A percentile compares a stretch with the other conserved stretches of the same genome.
Evolutionary conservation across 2,329 filamentous ascomycete species (phyloP).

Genomic region (Stagonosporopsis vannaccii): DNA sequence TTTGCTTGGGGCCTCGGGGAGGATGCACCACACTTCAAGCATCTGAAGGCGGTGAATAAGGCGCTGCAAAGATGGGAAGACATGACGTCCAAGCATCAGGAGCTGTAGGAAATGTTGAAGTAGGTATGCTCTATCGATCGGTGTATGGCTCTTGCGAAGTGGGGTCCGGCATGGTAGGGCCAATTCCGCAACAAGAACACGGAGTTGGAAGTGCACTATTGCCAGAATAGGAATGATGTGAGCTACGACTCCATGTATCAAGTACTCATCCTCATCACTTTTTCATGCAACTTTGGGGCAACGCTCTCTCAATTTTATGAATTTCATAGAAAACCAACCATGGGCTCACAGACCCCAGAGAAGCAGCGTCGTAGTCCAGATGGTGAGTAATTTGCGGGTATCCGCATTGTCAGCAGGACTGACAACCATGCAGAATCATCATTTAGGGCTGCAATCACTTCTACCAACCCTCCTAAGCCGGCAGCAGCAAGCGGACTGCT

Average conservation of each 20-base stretch:
- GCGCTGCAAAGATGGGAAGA: background rate
- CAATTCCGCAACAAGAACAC: background rate
- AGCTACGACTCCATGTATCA: background rate
- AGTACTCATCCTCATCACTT: background rate
- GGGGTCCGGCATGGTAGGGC: background rate
- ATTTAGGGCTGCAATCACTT: conserved; percentile 29
- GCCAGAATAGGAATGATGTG: background rate
- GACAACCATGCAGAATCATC: conserved; percentile 37
- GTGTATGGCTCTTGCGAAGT: background rate
- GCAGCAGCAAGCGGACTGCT: conserved; percentile 47
- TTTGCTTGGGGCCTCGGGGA: conserved; percentile 80
- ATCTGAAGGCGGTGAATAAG: conserved; percentile 48
- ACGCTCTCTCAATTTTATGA: background rate
- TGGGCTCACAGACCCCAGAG: conserved; percentile 52
- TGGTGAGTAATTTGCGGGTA: conserved; percentile 27
- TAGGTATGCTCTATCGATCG: background rate
- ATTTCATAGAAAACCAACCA: conserved; percentile 15
- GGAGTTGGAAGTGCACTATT: conserved; percentile 5
- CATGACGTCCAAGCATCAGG: background rate
- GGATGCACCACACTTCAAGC: conserved; percentile 55
- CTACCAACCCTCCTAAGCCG: conserved; percentile 45
- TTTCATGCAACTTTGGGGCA: background rate
- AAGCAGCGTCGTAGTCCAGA: conserved; percentile 43
- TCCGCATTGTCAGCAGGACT: conserved; percentile 16
- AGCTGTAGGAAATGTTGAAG: background rate